Evolutionary conservation across 2,329 filamentous ascomycete genomes (phyloP), one percentile per base, ranked within the genome.

Genomic region (Scortechinia acanthostroma): DNA sequence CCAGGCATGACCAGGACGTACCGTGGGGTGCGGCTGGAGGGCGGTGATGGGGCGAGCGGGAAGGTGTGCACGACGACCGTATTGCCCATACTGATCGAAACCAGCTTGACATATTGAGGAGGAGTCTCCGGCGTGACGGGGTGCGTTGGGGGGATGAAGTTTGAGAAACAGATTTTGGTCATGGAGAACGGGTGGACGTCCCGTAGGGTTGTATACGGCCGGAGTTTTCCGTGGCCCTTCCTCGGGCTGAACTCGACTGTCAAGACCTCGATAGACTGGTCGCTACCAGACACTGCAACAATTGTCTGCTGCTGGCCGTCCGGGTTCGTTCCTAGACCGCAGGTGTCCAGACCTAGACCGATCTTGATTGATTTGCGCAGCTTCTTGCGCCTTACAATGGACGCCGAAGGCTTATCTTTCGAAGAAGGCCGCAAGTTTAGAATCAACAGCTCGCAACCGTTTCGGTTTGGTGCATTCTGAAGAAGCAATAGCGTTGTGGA

Each of bases 31-130:
- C 67, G 68, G 0, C 76, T 66, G 14, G 17, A 40, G 6, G 17
- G 13, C 4, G 68, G 65, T 23, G 59, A 61, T 6, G 65, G 65
- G 3, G 65, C 59, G 4, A 95, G 74, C 0, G 88, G 82, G 50
- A 95, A 81, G 30, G 80, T 85, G 62, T 95, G 88, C 21, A 95
- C 82, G 22, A 86, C 80, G 33, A 90, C 79, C 0, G 82, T 87
- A 59, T 90, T 91, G 48, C 81, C 84, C 53, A 94, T 81, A 43
- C 86, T 89, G 33, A 88, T 85, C 42, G 86, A 91, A 22, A 88
- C 90, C 3, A 95, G 76, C 54, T 87, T 88, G 52, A 94, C 68
- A 55, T 79, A 79, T 53, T 82, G 75, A 15, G 77, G 70, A 28
- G 60, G 57, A 43, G 65, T 66, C 45, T 66, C 60, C 53, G 69